Percentiles rank a stretch among this genome's conserved stretches.
Evolutionary conservation across 192 early-diverging fungal species (phyloP).

Genomic region (Powellomyces hirtus): DNA sequence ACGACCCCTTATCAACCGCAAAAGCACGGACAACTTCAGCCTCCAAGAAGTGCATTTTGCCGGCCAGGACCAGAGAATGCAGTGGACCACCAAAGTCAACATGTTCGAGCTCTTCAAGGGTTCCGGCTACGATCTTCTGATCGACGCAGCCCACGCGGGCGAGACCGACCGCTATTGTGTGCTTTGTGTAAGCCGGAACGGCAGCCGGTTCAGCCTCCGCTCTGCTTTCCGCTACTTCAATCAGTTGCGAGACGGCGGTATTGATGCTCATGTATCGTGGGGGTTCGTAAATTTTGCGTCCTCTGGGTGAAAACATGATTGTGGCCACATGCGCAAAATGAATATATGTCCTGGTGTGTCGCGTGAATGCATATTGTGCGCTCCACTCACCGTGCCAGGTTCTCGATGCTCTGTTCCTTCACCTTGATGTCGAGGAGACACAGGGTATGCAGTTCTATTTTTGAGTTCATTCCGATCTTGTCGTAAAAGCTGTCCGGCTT

Average conservation of each 20-base stretch:
- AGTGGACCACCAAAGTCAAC: conserved; percentile 92
- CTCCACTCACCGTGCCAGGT: conserved; percentile 72
- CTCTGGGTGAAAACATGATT: conserved; percentile 40
- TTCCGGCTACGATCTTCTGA: conserved; percentile 82
- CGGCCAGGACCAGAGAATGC: conserved; percentile 91
- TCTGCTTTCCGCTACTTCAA: conserved; percentile 87
- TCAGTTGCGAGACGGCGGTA: conserved; percentile 84
- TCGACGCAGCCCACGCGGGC: conserved; percentile 84
- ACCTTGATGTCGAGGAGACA: conserved; percentile 98
- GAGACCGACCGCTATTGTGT: conserved; percentile 87
- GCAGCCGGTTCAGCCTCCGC: conserved; percentile 17
- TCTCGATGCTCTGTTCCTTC: conserved; percentile 94
- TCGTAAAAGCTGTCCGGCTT: conserved; percentile 96
- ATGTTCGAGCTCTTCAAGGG: conserved; percentile 75
- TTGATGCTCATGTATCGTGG: conserved; percentile 98
- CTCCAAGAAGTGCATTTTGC: conserved; percentile 91
- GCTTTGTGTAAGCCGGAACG: conserved; percentile 60
- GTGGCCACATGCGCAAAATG: too few species aligned
- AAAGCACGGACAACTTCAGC: conserved; percentile 78
- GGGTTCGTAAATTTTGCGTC: conserved; percentile 92
- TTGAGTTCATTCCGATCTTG: conserved; percentile 82
- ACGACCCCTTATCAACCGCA: conserved; percentile 57
- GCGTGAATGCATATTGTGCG: too few species aligned
- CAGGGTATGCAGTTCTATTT: conserved; percentile 87
- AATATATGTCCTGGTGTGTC: too few species aligned